Evolutionary conservation across 2,329 filamentous ascomycete genomes (phyloP).

Genomic region (Thielaviopsis ethacetica): DNA sequence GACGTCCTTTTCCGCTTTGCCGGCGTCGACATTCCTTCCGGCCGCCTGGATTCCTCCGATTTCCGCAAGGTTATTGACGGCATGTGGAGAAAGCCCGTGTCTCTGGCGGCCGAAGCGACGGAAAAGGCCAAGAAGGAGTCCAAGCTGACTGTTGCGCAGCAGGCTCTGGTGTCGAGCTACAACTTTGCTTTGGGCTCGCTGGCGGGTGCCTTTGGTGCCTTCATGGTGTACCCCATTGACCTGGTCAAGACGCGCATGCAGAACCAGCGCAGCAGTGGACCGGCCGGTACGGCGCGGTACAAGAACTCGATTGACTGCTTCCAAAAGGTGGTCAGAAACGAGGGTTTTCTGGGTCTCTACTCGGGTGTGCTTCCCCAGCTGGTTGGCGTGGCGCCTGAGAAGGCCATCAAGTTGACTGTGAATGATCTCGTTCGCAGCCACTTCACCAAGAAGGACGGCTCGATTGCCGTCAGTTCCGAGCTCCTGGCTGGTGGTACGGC

Average conservation of each 20-base stretch:
- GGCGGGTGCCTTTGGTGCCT: conserved; percentile 91
- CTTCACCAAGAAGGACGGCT: conserved; percentile 57
- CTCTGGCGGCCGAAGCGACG: conserved; percentile 20
- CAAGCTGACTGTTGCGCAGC: conserved; percentile 13
- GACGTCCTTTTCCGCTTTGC: conserved; percentile 99
- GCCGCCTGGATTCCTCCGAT: conserved; percentile 63
- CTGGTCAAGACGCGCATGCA: conserved; percentile 97
- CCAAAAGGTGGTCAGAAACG: conserved; percentile 80
- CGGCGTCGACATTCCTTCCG: conserved; percentile 76
- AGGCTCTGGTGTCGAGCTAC: conserved; percentile 55
- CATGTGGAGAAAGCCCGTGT: conserved; percentile 56
- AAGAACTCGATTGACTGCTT: conserved; percentile 97
- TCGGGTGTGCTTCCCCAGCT: conserved; percentile 90
- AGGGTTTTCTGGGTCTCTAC: conserved; percentile 79
- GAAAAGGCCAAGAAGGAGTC: conserved; percentile 22
- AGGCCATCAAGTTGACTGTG: conserved; percentile 97
- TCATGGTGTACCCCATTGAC: conserved; percentile 99
- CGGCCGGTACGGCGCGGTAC: conserved; percentile 68
- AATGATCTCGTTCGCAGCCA: conserved; percentile 77
- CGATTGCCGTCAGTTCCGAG: conserved; percentile 57
- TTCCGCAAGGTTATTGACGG: conserved; percentile 93
- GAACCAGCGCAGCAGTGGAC: conserved; percentile 73
- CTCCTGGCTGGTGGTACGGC: conserved; percentile 77
- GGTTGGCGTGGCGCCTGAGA: conserved; percentile 95
- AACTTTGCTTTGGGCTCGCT: conserved; percentile 81